These are phyloP conservation scores for Cladosporium phlei DNA, from an alignment of 2,329 filamentous ascomycete genomes.

Conservation along the genomic window DNA sequence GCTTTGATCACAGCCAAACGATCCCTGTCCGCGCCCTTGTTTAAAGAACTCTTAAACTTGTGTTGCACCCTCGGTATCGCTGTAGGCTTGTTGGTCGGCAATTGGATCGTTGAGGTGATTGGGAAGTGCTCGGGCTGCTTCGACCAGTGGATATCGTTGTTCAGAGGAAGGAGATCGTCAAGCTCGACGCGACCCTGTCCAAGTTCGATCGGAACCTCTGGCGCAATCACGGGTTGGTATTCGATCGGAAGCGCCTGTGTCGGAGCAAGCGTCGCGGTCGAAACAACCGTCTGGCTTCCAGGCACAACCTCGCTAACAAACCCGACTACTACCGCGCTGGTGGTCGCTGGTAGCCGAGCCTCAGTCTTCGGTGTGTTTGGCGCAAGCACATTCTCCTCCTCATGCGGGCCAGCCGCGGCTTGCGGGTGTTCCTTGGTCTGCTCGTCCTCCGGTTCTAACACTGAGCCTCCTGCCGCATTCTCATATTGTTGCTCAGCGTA, in stretches of 20 bases:
- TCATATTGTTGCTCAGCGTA: slow-evolving; percentile 13
- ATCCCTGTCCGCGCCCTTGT: slow-evolving; percentile 54
- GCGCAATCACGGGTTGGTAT: slow-evolving; percentile 4
- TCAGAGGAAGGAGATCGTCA: slow-evolving; percentile 15
- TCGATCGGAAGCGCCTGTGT: slow-evolving; percentile 6
- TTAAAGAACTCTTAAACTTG: slow-evolving; percentile 55
- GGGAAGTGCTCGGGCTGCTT: slow-evolving; percentile 67
- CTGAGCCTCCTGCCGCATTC: slow-evolving; percentile 11
- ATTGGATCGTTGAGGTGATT: slow-evolving; percentile 65
- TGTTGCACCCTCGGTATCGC: slow-evolving; percentile 73
- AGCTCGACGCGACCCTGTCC: slow-evolving; percentile 5
- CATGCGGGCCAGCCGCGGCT: slow-evolving; percentile 10
- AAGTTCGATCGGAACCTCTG: slow-evolving; percentile 8
- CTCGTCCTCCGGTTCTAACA: slow-evolving; percentile 4
- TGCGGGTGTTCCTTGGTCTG: slow-evolving; percentile 2
- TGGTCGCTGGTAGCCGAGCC: not conserved
- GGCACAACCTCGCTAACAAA: not conserved
- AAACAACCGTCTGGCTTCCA: not conserved
- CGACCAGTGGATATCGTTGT: slow-evolving; percentile 59
- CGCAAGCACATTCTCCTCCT: slow-evolving; percentile 1
- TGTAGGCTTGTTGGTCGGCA: slow-evolving; percentile 68
- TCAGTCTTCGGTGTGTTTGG: not conserved
- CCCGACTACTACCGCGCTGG: not conserved
- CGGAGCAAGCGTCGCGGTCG: slow-evolving; percentile 1
- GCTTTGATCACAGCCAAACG: slow-evolving; percentile 64